These are phyloP conservation scores for Podospora australis DNA, from an alignment of 495 filamentous ascomycete species.

Conservation along the genomic window DNA sequence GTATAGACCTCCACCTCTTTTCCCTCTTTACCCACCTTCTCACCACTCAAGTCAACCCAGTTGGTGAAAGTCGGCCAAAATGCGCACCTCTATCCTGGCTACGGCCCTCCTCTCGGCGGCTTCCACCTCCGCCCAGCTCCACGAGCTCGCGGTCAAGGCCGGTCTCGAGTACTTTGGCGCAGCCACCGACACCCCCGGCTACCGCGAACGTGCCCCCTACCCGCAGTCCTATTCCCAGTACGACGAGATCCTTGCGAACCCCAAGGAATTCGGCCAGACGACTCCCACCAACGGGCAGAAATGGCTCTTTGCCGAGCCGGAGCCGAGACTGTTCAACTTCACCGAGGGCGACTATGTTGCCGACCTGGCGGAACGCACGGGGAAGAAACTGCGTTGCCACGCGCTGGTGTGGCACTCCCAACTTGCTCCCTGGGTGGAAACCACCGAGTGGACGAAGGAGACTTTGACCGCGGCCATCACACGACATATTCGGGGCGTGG, in stretches of 20 bases:
- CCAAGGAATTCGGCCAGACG: conserved; percentile 43
- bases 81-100: conserved; percentile 7
- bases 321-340: conserved; percentile 40
- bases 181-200: conserved; percentile 38
- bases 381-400: conserved; percentile 49
- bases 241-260: conserved; percentile 33
- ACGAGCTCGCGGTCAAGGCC: conserved; percentile 26
- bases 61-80: background rate
- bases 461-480: conserved; percentile 40
- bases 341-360: conserved; percentile 42
- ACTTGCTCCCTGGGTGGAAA: conserved; percentile 48
- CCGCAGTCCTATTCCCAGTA: conserved; percentile 23
- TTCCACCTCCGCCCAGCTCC: conserved; percentile 8
- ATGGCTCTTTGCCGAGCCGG: conserved; percentile 46
- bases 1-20: background rate
- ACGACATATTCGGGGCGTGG: conserved; percentile 46
- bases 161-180: conserved; percentile 45
- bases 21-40: background rate
- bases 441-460: conserved; percentile 47
- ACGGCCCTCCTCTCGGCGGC: background rate
- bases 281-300: conserved; percentile 49
- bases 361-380: conserved; percentile 36
- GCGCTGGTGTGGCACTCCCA: conserved; percentile 55
- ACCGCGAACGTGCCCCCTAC: conserved; percentile 30
- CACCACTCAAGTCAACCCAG: background rate